Evolutionary conservation across 2,329 filamentous ascomycete genomes (phyloP), one percentile per base, ranked within the genome.

Genomic region (Trichoderma sp.): DNA sequence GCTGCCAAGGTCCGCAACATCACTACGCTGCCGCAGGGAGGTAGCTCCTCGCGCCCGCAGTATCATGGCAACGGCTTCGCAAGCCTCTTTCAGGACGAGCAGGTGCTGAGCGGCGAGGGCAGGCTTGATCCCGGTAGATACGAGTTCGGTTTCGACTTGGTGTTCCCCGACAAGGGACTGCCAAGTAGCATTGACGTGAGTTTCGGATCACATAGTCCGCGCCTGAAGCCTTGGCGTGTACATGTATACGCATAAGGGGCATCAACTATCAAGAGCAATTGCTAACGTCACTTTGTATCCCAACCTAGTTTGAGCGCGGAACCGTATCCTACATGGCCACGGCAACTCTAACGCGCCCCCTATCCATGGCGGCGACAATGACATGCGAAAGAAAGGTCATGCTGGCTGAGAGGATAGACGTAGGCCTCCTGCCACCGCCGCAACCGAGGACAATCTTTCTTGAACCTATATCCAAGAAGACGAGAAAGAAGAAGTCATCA

Each of bases 111-210:
- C 78, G 93, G 92, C 26, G 92, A 95, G 77, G 93, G 93, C 15
- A 88, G 91, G 76, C 83, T 96, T 43, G 90, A 92, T 66, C 87
- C 92, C 61, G 92, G 92, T 51, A 88, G 89, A 75, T 95, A 94
- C 78, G 90, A 94, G 80, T 96, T 96, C 80, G 90, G 92, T 73
- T 94, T 93, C 76, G 89, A 93, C 77, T 82, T 93, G 74, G 84
- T 91, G 71, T 93, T 94, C 75, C 91, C 92, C 2, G 84, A 87
- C 64, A 88, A 89, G 76, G 88, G 87, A 6, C 82, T 96, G 72
- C 93, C 93, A n/a, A 97, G 93, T 82, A 98, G 95, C 80, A 95
- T 99, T 78, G 95, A 97, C 83, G 95, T 98, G 87, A 79, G 93
- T 85, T 62, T 24, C 61, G 36, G 18, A 7, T 58, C 24, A n/a